Conservation (phyloP, 2,329 filamentous ascomycete species). For the Aspergillus costaricaensis region DNA sequence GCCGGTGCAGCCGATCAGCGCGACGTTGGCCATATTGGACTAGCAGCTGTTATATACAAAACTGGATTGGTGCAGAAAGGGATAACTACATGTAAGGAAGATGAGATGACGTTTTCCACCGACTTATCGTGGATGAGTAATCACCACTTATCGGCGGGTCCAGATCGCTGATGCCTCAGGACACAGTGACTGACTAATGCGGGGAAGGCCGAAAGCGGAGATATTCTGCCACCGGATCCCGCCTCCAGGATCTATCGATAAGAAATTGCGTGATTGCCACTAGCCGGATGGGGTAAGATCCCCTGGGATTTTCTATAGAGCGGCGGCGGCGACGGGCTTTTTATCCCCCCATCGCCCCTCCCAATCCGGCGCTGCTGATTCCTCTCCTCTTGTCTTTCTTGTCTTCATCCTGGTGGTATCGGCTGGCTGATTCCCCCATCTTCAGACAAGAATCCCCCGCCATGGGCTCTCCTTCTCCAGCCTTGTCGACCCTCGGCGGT, state of each 20-base stretch:
- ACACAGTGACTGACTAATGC: conserved; percentile 20
- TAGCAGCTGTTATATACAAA: not conserved
- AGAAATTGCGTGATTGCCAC: conserved; percentile 40
- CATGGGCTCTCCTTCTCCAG: conserved; percentile 41
- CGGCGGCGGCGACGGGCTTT: conserved; percentile 19
- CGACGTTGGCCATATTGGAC: conserved; percentile 45
- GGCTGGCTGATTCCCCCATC: conserved; percentile 23
- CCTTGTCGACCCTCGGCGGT: conserved; percentile 67
- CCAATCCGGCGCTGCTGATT: conserved; percentile 22
- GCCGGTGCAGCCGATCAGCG: conserved; percentile 51
- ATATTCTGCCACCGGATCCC: conserved; percentile 20
- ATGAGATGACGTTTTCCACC: conserved; percentile 11
- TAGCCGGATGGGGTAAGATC: conserved; percentile 33
- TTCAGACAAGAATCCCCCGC: conserved; percentile 28
- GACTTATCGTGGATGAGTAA: not conserved
- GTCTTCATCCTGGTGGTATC: conserved; percentile 27
- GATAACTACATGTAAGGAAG: not conserved
- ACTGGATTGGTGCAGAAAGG: not conserved
- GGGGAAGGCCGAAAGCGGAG: conserved; percentile 23
- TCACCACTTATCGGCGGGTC: not conserved
- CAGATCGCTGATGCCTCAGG: conserved; percentile 6
- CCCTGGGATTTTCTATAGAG: conserved; percentile 33
- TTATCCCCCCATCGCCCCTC: conserved; percentile 16
- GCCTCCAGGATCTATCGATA: conserved; percentile 24
- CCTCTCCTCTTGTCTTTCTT: conserved; percentile 24